A percentile compares a stretch with the other conserved stretches of the same genome.
These are phyloP conservation scores for Pholiota microspora DNA, from an alignment of 768 basidiomycete genomes.

Conservation along the genomic window DNA sequence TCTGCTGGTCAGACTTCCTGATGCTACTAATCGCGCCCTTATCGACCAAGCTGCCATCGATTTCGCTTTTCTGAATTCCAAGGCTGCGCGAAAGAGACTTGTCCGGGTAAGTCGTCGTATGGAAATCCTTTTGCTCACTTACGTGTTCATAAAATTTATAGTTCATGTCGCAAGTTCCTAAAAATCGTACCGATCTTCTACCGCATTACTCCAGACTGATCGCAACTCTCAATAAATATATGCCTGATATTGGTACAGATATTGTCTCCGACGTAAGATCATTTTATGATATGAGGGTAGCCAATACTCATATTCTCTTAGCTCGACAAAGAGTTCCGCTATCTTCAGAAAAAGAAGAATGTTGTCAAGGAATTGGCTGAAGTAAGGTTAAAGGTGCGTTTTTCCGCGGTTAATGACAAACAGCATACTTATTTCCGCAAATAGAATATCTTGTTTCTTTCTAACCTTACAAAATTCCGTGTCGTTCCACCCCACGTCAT, in stretches of 20 bases:
- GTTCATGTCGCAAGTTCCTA: slow-evolving; percentile 83
- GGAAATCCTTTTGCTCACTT: not conserved
- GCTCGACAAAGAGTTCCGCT: slow-evolving; percentile 97
- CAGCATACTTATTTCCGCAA: not conserved
- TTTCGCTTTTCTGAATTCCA: slow-evolving; percentile 95
- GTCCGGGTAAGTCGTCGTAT: slow-evolving; percentile 59
- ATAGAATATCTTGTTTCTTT: slow-evolving; percentile 85
- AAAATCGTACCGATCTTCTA: slow-evolving; percentile 84
- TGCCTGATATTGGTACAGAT: slow-evolving; percentile 90
- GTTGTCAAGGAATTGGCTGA: slow-evolving; percentile 88
- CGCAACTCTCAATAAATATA: slow-evolving; percentile 85
- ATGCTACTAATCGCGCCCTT: slow-evolving; percentile 85
- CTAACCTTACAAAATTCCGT: slow-evolving; percentile 93
- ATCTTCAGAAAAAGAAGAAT: slow-evolving; percentile 91
- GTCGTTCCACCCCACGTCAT: slow-evolving; percentile 91
- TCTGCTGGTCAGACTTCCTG: slow-evolving; percentile 85
- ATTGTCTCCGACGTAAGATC: slow-evolving; percentile 72
- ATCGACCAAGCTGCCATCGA: slow-evolving; percentile 95
- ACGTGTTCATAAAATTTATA: slow-evolving; percentile 25
- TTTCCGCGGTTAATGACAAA: not conserved
- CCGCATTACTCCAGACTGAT: slow-evolving; percentile 92
- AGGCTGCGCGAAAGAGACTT: slow-evolving; percentile 90
- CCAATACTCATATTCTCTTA: slow-evolving; percentile 27
- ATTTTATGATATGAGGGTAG: not conserved
- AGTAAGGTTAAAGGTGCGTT: slow-evolving; percentile 73